Base-by-base conservation (phyloP, 257 asterid genomes). In the Rubia yunnanensis region DNA sequence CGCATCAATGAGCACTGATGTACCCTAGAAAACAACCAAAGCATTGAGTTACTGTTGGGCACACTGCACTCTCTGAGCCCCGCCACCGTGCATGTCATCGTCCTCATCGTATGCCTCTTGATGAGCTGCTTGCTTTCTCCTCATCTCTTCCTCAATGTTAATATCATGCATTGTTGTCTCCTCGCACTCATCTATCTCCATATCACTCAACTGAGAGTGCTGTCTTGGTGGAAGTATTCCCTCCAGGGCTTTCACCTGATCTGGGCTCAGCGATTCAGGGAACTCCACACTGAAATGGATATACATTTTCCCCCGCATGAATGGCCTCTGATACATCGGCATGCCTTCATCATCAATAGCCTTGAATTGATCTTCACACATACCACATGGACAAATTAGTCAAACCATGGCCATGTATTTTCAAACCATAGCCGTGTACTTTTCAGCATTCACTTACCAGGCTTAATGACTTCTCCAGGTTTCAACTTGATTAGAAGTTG, bases 101-200 rank as follows among this genome's bases (percentile, higher is more conserved):
- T 88, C 97, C 49, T 85, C 95, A 0, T 90, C 78, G 3, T 85
- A 82, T 0, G 90, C 97, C 64, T 87, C 95, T 39, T 82, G 88
- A 5, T 76, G 85, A 1, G 76, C 78, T 15, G 79, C 78, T 60
- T 80, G 83, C 73, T 74, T 79, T 80, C 89, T 82, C 54, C 91
- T 70, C 89, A 87, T 79, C 75, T 87, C 95, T 24, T 87, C 89
- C 69, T 84, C 91, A 1, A 87, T 84, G 72, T 87, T 84, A 23
- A 87, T 87, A 58, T 87, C 87, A 50, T 84, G 84, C 35, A 87
- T 68, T 0, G 91, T 82, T 0, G 95, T 84, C 80, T 87, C 95
- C 73, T 87, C 91, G n/a, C 91, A 87, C 57, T 87, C 95, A 10
- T 84, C 95, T 4, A 87, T 20, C 54, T 87, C 91, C 95, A 84